Evolutionary conservation across 108 stramenopile genomes (phyloP).

Genomic region (Discostella pseudostelligera): DNA sequence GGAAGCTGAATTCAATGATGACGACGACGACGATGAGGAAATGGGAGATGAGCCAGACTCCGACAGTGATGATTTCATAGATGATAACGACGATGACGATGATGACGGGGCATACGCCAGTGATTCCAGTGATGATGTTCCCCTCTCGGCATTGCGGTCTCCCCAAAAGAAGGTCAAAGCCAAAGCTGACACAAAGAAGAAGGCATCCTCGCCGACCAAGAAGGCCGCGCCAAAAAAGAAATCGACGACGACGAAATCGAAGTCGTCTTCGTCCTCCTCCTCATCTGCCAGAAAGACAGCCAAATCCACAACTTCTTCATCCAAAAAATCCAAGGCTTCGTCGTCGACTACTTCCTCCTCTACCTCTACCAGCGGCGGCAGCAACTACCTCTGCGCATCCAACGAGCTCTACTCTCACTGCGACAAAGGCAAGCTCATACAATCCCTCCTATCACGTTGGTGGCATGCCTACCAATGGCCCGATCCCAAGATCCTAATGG

Average conservation of each 20-base stretch:
- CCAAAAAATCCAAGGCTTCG: constrained; percentile 16
- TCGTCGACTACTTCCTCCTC: constrained; percentile 25
- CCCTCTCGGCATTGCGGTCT: constrained; percentile 58
- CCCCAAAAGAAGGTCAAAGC: constrained; percentile 28
- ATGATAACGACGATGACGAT: constrained; percentile 28
- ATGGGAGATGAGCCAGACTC: constrained; percentile 1
- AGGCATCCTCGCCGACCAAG: constrained; percentile 29
- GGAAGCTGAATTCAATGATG: constrained; percentile 31
- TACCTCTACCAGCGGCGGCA: constrained; percentile 3
- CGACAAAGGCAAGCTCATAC: constrained; percentile 87
- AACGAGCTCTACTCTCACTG: constrained; percentile 35
- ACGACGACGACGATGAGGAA: constrained; percentile 8
- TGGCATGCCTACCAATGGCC: constrained; percentile 96
- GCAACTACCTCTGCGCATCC: constrained; percentile 31
- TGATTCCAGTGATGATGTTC: constrained; percentile 65
- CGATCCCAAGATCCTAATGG: constrained; percentile 48
- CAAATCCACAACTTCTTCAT: constrained; percentile 8
- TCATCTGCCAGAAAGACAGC: constrained; percentile 1
- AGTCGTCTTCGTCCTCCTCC: not conserved
- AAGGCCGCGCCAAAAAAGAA: constrained; percentile 42
- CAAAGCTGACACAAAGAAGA: constrained; percentile 33
- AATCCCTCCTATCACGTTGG: constrained; percentile 89
- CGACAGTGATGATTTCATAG: constrained; percentile 33
- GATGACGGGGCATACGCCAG: constrained; percentile 27
- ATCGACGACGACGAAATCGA: constrained; percentile 18